phyloP scores from a whole-genome alignment of 2,329 filamentous ascomycete genomes.

The Aspergillus spinulosporus region DNA sequence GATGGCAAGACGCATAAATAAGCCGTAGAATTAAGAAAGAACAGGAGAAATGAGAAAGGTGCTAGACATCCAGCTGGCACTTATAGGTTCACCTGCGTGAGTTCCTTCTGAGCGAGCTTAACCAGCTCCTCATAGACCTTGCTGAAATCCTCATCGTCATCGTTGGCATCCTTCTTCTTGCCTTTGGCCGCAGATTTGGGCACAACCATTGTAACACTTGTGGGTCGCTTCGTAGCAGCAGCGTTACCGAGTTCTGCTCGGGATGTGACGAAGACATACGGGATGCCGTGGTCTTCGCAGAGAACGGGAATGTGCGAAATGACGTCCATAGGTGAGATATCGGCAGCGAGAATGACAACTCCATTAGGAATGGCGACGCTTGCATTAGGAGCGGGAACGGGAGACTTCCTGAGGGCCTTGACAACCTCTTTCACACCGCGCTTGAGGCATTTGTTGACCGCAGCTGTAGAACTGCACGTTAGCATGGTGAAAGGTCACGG shows the following conservation, averaged over 20 bases:
- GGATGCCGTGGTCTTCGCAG: slow-evolving; percentile 96
- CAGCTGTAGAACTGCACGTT: slow-evolving; percentile 58
- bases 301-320: slow-evolving; percentile 97
- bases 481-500: slow-evolving; percentile 16
- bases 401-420: slow-evolving; percentile 94
- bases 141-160: slow-evolving; percentile 51
- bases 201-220: slow-evolving; percentile 86
- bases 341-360: slow-evolving; percentile 88
- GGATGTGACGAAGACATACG: slow-evolving; percentile 92
- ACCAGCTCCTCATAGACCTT: slow-evolving; percentile 58
- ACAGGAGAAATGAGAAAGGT: slow-evolving; percentile 24
- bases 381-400: slow-evolving; percentile 65
- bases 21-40: slow-evolving; percentile 30
- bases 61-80: slow-evolving; percentile 17
- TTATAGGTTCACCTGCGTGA: slow-evolving; percentile 56
- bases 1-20: slow-evolving; percentile 23
- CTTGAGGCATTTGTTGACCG: slow-evolving; percentile 93
- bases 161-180: slow-evolving; percentile 50
- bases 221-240: slow-evolving; percentile 92
- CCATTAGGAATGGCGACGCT: slow-evolving; percentile 63
- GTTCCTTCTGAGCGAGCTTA: slow-evolving; percentile 61
- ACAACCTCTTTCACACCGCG: slow-evolving; percentile 99
- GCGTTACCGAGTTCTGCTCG: slow-evolving; percentile 92
- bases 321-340: slow-evolving; percentile 98
- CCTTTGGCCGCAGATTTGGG: slow-evolving; percentile 53